Evolutionary conservation across 1,284 basidiomycete species (phyloP).

Genomic region (Ceratobasidium papillatum): DNA sequence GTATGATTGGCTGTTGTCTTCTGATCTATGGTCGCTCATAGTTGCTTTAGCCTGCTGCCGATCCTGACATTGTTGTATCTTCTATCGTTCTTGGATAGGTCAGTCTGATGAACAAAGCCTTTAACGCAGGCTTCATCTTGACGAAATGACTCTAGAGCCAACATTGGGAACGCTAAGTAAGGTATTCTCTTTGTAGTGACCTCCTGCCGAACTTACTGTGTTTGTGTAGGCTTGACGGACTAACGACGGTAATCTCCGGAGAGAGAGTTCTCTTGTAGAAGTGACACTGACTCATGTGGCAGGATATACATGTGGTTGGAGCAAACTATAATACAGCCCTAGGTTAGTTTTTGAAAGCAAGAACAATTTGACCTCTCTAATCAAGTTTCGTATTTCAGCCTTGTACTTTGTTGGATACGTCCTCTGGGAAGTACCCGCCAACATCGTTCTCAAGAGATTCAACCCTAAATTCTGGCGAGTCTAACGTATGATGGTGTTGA

Average conservation of each 20-base stretch:
- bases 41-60: slow-evolving; percentile 57
- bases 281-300: neutral
- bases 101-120: slow-evolving; percentile 16
- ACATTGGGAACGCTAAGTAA: slow-evolving; percentile 73
- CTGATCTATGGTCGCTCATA: neutral
- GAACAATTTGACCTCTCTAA: slow-evolving; percentile 46
- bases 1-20: neutral
- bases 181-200: slow-evolving; percentile 47
- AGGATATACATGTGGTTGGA: slow-evolving; percentile 60
- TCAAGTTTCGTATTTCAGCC: slow-evolving; percentile 48
- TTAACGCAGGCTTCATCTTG: neutral
- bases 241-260: slow-evolving; percentile 53
- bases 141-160: slow-evolving; percentile 56
- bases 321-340: slow-evolving; percentile 67
- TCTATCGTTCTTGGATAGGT: slow-evolving; percentile 74
- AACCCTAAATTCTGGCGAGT: slow-evolving; percentile 61
- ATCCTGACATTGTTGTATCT: slow-evolving; percentile 69
- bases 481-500: neutral
- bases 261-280: neutral
- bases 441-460: slow-evolving; percentile 69
- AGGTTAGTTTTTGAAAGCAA: neutral
- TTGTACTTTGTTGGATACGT: slow-evolving; percentile 75
- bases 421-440: slow-evolving; percentile 72
- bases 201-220: neutral
- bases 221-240: slow-evolving; percentile 57